A percentile compares a stretch with the other conserved stretches of the same genome.
Evolutionary conservation across 2,329 filamentous ascomycete genomes (phyloP).

Genomic region (Curvularia lunata): DNA sequence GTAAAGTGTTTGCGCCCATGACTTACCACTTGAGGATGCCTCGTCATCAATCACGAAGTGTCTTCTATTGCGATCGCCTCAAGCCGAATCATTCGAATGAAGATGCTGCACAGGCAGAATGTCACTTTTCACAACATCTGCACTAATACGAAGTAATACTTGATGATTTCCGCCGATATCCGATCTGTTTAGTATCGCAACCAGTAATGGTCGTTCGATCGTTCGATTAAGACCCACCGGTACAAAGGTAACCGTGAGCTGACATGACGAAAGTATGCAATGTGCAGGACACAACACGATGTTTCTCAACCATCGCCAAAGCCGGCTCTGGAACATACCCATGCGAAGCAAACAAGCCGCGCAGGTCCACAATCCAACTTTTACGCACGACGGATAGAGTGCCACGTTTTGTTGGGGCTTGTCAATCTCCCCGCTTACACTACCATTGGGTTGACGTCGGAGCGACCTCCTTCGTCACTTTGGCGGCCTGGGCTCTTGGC

Average conservation of each 20-base stretch:
- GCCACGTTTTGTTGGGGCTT: not conserved
- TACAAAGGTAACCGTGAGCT: conserved; percentile 6
- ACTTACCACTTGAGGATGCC: not conserved
- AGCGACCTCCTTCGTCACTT: not conserved
- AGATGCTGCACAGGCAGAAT: not conserved
- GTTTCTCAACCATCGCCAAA: not conserved
- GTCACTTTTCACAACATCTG: not conserved
- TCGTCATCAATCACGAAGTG: not conserved
- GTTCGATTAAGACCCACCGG: not conserved
- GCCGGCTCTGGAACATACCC: not conserved
- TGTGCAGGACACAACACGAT: not conserved
- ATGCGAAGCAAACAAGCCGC: not conserved
- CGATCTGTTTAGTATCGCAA: not conserved
- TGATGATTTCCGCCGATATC: not conserved
- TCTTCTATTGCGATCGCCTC: conserved; percentile 2
- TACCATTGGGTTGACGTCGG: not conserved
- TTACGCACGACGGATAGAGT: not conserved
- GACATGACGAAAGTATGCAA: conserved; percentile 17
- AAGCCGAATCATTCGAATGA: not conserved
- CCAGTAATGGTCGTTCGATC: not conserved
- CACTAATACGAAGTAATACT: not conserved
- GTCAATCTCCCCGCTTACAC: not conserved
- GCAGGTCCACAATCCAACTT: not conserved
- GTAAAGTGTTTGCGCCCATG: not conserved
- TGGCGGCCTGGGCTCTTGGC: not conserved